A percentile compares a stretch with the other conserved stretches of the same genome.
phyloP scores from a whole-genome alignment of 148 eudicot species.

The Drosera capensis region DNA sequence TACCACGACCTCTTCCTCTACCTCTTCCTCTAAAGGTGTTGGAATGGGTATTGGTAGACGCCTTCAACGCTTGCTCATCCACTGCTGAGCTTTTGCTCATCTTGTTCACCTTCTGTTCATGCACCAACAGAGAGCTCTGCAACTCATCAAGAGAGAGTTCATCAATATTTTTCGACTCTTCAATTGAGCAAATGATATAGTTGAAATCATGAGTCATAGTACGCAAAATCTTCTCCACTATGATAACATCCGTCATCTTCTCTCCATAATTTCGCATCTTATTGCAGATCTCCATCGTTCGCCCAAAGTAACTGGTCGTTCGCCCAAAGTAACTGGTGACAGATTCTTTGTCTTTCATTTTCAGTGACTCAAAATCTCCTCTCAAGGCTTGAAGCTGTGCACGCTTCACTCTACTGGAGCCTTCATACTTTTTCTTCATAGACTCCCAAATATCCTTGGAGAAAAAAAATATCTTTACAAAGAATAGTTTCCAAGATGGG shows the following conservation, averaged over 20 bases:
- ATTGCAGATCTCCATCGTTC: no score
- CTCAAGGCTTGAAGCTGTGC: no score
- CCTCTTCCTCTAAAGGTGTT: conserved; percentile 3
- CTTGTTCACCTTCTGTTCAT: conserved; percentile 11
- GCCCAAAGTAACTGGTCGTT: background rate
- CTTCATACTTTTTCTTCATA: background rate
- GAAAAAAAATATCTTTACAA: background rate
- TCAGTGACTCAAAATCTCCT: background rate
- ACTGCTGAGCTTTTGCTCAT: conserved; percentile 9
- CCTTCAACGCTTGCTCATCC: conserved; percentile 15
- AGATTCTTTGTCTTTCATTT: background rate
- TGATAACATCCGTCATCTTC: background rate
- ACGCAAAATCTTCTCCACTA: background rate
- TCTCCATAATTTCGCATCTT: no score
- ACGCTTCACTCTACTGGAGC: background rate
- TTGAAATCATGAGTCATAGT: background rate
- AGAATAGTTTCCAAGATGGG: conserved; percentile 1
- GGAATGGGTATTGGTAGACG: conserved; percentile 1
- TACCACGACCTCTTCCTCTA: conserved; percentile 11
- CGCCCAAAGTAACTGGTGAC: background rate
- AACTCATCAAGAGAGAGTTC: conserved; percentile 10
- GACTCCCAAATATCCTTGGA: conserved; percentile 2
- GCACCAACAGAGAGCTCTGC: conserved; percentile 8
- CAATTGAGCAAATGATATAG: conserved; percentile 2
- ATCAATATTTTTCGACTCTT: conserved; percentile 12